Evolutionary conservation across 2,329 filamentous ascomycete genomes (phyloP), one percentile per base, ranked within the genome.

Genomic region (Lachnellula suecica): DNA sequence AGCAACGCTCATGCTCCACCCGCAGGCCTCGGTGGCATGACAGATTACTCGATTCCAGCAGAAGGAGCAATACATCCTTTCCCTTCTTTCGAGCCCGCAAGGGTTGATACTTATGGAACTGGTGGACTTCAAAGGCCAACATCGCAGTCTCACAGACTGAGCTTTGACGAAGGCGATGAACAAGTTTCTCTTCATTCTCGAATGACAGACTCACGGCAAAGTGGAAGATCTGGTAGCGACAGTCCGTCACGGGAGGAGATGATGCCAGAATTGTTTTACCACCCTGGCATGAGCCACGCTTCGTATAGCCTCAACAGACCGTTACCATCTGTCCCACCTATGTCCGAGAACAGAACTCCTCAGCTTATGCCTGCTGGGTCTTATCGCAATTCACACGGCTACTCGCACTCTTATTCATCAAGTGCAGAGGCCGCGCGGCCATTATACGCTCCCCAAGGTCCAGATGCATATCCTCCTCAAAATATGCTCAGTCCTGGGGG

Each of bases 91-190:
- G 66, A 65, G 19, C 53, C 59, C 29, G 62, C 65, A n/a, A 60
- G 62, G 52, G 87, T 96, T 46, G 93, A 97, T 69, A 91, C 90
- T 43, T 88, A 84, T 45, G 92, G 89, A 7, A 97, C 91, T n/a
- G 94, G 93, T 37, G 94, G 94, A 1, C 72, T 97, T 24, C 85
- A 91, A 56, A 82, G 89, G 52, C 91, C 92, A 2, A 83, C 78
- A 45, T 78, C 77, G 6, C 81, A 91, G 58, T 81, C 89, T 51
- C 78, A 91, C 59, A 83, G 91, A 54, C 77, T 91, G 63, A 97
- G 91, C 71, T 97, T 94, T 63, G 93, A 97, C 61, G 91, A 96
- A 67, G 93, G 90, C 2, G 94, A 97, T 61, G 94, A 97, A 68
- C 79, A 77, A 13, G 78, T 79, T 17, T 83, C 80, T 1, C 60